These are phyloP conservation scores for Chaetomium cochliodes DNA, from an alignment of 495 filamentous ascomycete species.

Conservation along the genomic window DNA sequence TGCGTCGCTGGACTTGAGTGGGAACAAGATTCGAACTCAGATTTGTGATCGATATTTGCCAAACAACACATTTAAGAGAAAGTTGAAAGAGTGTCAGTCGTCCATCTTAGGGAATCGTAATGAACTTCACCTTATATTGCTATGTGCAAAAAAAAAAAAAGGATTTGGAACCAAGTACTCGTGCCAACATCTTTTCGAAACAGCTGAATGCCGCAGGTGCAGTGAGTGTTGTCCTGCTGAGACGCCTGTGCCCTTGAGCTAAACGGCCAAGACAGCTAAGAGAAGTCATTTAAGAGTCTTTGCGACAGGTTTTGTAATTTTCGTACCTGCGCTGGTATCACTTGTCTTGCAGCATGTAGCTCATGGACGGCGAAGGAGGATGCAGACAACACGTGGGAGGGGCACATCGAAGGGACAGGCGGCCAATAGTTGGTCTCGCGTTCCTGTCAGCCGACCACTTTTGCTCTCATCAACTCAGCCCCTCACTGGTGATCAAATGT, in stretches of 20 bases:
- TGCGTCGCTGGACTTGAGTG: too few relatives aligned
- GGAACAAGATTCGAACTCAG: too few relatives aligned
- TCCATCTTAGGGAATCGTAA: too few relatives aligned
- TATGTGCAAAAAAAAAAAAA: neutral
- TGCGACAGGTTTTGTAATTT: neutral
- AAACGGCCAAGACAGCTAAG: neutral
- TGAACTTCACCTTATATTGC: neutral
- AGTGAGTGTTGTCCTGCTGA: neutral
- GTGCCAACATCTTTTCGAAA: neutral
- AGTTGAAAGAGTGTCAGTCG: neutral
- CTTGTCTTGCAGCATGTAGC: neutral
- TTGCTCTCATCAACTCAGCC: too few relatives aligned
- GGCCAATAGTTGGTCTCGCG: conserved; percentile 12
- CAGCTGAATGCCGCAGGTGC: conserved; percentile 3
- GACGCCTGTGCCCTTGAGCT: neutral
- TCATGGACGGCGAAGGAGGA: neutral
- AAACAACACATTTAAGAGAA: too few relatives aligned
- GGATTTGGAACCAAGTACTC: neutral
- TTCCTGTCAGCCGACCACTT: conserved; percentile 11
- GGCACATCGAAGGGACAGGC: conserved; percentile 3
- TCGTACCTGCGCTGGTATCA: neutral
- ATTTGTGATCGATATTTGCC: too few relatives aligned
- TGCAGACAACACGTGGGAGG: conserved; percentile 10
- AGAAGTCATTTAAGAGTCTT: neutral
- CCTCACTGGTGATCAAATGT: too few relatives aligned